Evolutionary conservation across 225 moss, liverwort and hornwort genomes (phyloP).

Genomic region (Physcomitrellopsis africana): DNA sequence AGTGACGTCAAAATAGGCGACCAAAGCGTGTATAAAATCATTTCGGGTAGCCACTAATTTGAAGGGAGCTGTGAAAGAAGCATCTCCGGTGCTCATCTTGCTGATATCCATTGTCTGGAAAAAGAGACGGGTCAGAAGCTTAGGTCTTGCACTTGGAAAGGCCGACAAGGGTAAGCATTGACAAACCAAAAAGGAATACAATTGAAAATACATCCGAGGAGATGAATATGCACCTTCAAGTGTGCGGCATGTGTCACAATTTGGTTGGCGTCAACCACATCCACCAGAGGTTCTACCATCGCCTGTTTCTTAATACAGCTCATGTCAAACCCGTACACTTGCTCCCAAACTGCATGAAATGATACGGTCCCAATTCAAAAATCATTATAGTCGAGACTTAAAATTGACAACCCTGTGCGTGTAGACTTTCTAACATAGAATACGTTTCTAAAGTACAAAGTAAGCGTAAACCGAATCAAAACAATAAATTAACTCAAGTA

Average conservation of each 20-base stretch:
- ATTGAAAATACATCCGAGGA: not conserved
- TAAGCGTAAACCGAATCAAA: too few species aligned
- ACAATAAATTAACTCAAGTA: too few species aligned
- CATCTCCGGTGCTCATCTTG: conserved; percentile 90
- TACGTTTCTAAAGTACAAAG: too few species aligned
- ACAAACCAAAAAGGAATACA: not conserved
- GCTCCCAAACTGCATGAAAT: conserved; percentile 82
- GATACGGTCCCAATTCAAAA: not conserved
- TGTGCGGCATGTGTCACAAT: conserved; percentile 88
- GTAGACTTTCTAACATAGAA: too few species aligned
- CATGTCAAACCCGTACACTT: conserved; percentile 98
- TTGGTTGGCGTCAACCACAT: conserved; percentile 91
- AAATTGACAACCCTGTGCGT: not conserved
- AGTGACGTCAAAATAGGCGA: conserved; percentile 94
- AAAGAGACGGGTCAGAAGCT: conserved; percentile 24
- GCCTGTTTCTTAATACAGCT: conserved; percentile 99
- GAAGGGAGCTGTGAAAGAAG: conserved; percentile 95
- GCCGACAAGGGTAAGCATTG: not conserved
- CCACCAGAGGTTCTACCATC: conserved; percentile 97
- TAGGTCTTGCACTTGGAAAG: not conserved
- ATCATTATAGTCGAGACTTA: not conserved
- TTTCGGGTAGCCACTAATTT: conserved; percentile 91
- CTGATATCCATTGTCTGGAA: conserved; percentile 94
- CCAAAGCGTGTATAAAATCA: conserved; percentile 94
- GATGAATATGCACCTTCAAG: conserved; percentile 62